phyloP scores from a whole-genome alignment of 108 stramenopile species.

The Cylindrotheca fusiformis region DNA sequence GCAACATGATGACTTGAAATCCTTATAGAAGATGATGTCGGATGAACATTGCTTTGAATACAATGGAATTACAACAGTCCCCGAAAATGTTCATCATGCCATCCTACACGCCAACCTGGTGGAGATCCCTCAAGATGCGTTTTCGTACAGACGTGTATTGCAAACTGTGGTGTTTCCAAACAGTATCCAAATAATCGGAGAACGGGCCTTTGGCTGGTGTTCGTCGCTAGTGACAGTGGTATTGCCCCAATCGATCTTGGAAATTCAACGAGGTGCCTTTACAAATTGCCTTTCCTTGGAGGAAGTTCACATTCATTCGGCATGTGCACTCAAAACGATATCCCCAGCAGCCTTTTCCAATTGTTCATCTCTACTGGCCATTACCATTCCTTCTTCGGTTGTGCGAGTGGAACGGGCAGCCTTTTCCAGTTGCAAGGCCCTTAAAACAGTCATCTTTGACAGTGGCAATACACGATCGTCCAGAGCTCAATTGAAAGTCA shows the following conservation, averaged over 20 bases:
- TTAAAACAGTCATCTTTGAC: no score
- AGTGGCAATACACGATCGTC: no score
- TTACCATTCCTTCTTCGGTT: no score
- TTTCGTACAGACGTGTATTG: not conserved
- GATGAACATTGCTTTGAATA: no score
- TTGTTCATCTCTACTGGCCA: no score
- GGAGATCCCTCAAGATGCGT: not conserved
- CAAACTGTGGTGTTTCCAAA: not conserved
- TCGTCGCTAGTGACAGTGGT: not conserved
- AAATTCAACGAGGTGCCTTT: not conserved
- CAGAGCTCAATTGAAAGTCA: not conserved
- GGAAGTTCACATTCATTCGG: not conserved
- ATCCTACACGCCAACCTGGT: not conserved
- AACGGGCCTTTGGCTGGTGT: not conserved
- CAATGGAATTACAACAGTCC: not conserved
- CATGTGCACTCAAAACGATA: no score
- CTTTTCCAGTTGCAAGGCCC: no score
- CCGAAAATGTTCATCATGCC: not conserved
- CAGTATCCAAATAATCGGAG: not conserved
- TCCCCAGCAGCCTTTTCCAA: no score
- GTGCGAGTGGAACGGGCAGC: no score
- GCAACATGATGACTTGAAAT: no score
- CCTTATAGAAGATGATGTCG: no score
- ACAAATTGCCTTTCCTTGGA: not conserved
- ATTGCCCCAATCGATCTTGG: not conserved